phyloP scores from a whole-genome alignment of 2,329 filamentous ascomycete species.

The Botrytis hyacinthi region DNA sequence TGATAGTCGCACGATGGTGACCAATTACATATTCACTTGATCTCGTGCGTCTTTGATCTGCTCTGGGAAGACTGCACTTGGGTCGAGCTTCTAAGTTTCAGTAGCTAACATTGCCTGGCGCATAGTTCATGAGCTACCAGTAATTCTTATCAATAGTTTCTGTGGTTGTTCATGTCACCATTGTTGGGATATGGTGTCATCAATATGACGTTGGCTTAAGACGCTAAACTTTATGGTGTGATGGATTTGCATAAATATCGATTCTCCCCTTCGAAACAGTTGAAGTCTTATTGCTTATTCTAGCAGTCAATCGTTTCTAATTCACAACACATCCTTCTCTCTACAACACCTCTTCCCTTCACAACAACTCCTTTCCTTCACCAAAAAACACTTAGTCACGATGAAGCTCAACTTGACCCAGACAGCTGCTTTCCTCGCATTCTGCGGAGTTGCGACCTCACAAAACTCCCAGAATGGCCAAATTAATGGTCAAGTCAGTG shows the following conservation, averaged over 20 bases:
- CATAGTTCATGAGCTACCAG: background rate
- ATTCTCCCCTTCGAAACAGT: fast-evolving
- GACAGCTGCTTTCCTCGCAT: background rate
- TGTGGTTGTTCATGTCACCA: too few species aligned
- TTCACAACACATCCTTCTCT: too few species aligned
- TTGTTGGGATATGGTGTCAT: background rate
- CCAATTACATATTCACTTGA: background rate
- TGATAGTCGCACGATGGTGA: background rate
- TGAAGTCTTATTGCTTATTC: background rate
- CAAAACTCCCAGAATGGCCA: background rate
- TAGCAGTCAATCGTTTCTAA: background rate
- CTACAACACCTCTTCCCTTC: background rate
- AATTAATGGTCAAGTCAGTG: background rate
- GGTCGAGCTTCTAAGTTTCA: background rate
- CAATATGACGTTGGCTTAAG: background rate
- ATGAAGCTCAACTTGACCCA: background rate
- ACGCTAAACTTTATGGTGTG: background rate
- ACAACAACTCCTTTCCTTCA: background rate
- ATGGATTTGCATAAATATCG: background rate
- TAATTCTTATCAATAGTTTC: background rate
- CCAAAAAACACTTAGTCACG: background rate
- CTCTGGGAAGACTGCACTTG: background rate
- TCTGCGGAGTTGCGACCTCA: background rate
- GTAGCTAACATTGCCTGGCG: too few species aligned
- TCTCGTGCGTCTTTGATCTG: background rate